Evolutionary conservation across 257 asterid species (phyloP), one percentile per base, ranked within the genome.

Genomic region (Perilla frutescens): DNA sequence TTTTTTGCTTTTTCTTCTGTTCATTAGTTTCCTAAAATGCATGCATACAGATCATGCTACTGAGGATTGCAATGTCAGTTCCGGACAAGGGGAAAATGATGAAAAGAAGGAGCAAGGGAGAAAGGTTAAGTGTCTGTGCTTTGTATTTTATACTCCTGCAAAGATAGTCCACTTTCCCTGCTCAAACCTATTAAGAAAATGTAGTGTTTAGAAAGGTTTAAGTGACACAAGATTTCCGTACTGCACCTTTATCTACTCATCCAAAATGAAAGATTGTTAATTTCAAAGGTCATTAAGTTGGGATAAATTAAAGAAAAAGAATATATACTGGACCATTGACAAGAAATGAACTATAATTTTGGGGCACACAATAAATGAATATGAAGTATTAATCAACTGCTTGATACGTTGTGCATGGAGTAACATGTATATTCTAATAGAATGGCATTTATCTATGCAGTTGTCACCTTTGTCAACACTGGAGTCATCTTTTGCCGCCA

Each of bases 381-480:
- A 29, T 66, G 56, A 31, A 65, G 51, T 65, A 40, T 73, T 59
- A 44, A 59, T 8, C 13, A 62, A 62, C 62, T 49, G 40, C 75
- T 73, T 20, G 65, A 54, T 59, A 63, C 9, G 34, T 37, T 62
- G 53, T n/a, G 6, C 29, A 32, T 68, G 50, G 45, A 68, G 39
- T 10, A 71, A 40, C 58, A 13, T 49, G 41, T 71, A 34, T 49
- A 45, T 44, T 78, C 81, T 77, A 79, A 79, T 62, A 57, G 47
- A 6, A 37, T 54, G 68, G 43, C 37, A 29, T 75, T 81, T 60
- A 14, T 58, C 36, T 69, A 14, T 88, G 96, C 97, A 95, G 99
- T 70, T 87, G 68, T 92, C 99, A 36, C 98, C 98, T 67, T 76
- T 90, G 73, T 86, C 98, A 29, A 95, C 99, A 4, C 80, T 95